These are phyloP conservation scores for Stagonosporopsis cucurbitacearum DNA, from an alignment of 2,329 filamentous ascomycete genomes.

Conservation along the genomic window DNA sequence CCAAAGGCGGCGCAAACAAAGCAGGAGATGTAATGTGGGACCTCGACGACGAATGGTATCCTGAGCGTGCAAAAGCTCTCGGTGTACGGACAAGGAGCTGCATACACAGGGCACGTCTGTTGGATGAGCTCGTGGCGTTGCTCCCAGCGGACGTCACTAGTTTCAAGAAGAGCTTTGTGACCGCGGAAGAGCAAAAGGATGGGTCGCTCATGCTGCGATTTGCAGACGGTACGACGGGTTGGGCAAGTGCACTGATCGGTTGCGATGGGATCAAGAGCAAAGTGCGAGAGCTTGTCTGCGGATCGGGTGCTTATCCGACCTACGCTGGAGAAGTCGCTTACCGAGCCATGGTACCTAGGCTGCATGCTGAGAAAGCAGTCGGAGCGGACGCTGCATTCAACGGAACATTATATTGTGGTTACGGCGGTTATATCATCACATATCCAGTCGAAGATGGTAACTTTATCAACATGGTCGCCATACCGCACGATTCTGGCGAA, in stretches of 20 bases:
- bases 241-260: conserved; percentile 52
- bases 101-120: conserved; percentile 49
- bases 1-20: background rate
- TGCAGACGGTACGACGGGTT: conserved; percentile 43
- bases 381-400: conserved; percentile 39
- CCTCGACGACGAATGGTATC: conserved; percentile 45
- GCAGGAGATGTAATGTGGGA: conserved; percentile 49
- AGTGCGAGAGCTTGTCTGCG: conserved; percentile 27
- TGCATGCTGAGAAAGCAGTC: conserved; percentile 45
- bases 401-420: conserved; percentile 34
- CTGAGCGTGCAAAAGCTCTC: conserved; percentile 46
- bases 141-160: conserved; percentile 31
- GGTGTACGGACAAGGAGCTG: conserved; percentile 12
- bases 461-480: conserved; percentile 32
- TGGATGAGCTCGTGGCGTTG: conserved; percentile 57
- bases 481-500: conserved; percentile 21
- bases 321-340: conserved; percentile 37
- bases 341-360: conserved; percentile 40
- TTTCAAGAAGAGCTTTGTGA: conserved; percentile 34
- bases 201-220: conserved; percentile 48
- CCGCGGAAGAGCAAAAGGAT: conserved; percentile 40
- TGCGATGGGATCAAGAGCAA: conserved; percentile 56
- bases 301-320: conserved; percentile 21
- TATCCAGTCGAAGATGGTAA: conserved; percentile 29
- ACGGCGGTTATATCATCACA: conserved; percentile 23